Base-by-base conservation (phyloP, 768 basidiomycete genomes). In the Kwoniella dendrophila region DNA sequence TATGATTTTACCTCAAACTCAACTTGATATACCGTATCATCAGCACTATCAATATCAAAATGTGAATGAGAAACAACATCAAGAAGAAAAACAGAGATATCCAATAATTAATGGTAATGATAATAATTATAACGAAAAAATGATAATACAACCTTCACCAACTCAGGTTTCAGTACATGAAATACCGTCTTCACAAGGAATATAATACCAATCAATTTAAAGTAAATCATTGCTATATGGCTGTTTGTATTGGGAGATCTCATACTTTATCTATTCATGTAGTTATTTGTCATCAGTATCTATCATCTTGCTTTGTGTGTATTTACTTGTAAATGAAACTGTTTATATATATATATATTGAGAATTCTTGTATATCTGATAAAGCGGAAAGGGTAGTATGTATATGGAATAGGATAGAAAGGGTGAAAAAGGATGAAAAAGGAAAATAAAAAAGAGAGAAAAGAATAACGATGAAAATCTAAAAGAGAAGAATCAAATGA, bases 161-260 rank as follows among this genome's bases (percentile, higher is more conserved):
- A 51, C 49, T 51, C 49, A 51, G 26, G 32, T 51, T 10, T 51
- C 49, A 32, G n/a, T 51, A n/a, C 32, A n/a, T 32, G 49, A 51
- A 22, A 26, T 26, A 1, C n/a, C 10, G 5, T 32, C n/a, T 26
- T 7, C 30, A 20, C 4, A 32, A 24, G 43, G 14, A 18, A 43
- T 14, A 43, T 20, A 14, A 10, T 20, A 43, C 5, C 41, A 20
- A 38, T 18, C 18, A 8, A 18, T 18, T 38, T 18, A 8, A 38
- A 18, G 8, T 38, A 18, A 18, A 38, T 38, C 18, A 18, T 8
- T 38, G 8, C 36, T 18, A 8, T 18, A 38, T 8, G 36, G 36
- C 36, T 8, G 8, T 18, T 38, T 38, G 8, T 18, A 18, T 16
- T 8, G 16, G 34, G 16, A 36, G 16, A 36, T 36, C 7, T 36